Percentiles rank a stretch among this genome's conserved stretches.
These are phyloP conservation scores for Xanthoceras sorbifolium DNA, from an alignment of 345 rosid species.

Conservation along the genomic window DNA sequence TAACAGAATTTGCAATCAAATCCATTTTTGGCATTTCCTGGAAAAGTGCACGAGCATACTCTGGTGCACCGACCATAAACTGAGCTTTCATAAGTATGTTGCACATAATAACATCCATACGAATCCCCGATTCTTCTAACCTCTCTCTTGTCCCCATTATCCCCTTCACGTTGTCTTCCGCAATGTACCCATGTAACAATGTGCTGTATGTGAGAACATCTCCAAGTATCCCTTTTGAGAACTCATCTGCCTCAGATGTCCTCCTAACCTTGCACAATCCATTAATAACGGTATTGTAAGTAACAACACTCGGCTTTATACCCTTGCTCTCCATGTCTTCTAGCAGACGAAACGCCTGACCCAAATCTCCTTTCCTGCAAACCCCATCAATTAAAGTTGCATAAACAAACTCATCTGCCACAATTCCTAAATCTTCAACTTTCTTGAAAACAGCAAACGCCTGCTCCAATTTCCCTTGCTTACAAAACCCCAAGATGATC, in stretches of 20 bases:
- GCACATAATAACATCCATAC: constrained; percentile 70
- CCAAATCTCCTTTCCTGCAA: constrained; percentile 60
- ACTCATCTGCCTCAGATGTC: constrained; percentile 62
- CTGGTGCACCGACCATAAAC: constrained; percentile 68
- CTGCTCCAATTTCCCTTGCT: constrained; percentile 57
- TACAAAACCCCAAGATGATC: constrained; percentile 62
- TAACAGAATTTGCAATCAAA: constrained; percentile 58
- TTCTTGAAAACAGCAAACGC: constrained; percentile 57
- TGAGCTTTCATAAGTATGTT: constrained; percentile 72
- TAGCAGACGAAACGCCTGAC: constrained; percentile 47
- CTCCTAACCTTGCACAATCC: constrained; percentile 73
- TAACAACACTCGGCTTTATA: constrained; percentile 53
- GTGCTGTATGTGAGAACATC: constrained; percentile 66
- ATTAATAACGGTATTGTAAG: constrained; percentile 64
- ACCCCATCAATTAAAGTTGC: constrained; percentile 75
- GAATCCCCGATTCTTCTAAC: constrained; percentile 48
- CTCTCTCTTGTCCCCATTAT: constrained; percentile 54
- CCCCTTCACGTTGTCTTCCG: constrained; percentile 55
- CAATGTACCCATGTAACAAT: constrained; percentile 61
- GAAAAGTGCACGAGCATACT: constrained; percentile 65
- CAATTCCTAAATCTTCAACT: constrained; percentile 50
- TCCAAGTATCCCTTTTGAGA: constrained; percentile 59
- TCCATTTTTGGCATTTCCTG: constrained; percentile 58
- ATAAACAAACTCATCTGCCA: constrained; percentile 66
- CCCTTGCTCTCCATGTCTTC: constrained; percentile 76